Evolutionary conservation across 2,329 filamentous ascomycete genomes (phyloP), one percentile per base, ranked within the genome.

Genomic region (Diaporthe citrichinensis): DNA sequence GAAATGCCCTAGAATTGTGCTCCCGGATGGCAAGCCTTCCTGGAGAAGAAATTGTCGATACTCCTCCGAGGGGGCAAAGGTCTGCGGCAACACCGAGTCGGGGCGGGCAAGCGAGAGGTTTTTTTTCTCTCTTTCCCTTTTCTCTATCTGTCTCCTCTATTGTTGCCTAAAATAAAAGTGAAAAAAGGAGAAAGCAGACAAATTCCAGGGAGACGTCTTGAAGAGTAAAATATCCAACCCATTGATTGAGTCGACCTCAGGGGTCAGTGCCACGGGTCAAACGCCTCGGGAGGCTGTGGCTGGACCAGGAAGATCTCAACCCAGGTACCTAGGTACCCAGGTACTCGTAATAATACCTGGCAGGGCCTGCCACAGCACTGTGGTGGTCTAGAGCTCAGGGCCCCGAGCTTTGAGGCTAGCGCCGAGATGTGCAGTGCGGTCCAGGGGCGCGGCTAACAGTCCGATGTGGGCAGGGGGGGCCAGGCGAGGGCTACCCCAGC

Each of bases 361-460:
- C 61, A 67, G 41, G 44, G 44, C 28, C 61, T 31, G 9, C n/a
- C 58, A 62, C 36, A 62, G 36, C 6, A 41, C 36, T n/a, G 36
- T 5, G 58, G 23, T 61, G 58, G 59, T 65, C 59, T 65, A 51
- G 62, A 68, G 61, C 61, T 67, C 61, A 34, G 28, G 61, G 61
- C 61, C 28, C 41, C 41, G 20, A 20, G 62, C 25, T 14, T 68
- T 10, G 12, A 53, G 46, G 49, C 65, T 69, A 55, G 65, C 49
- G 65, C 23, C 20, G n/a, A 53, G 65, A 68, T 68, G 65, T 68
- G 44, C 62, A 51, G 62, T 25, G 28, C 61, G 61, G 62, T 17
- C 62, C 62, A 51, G 62, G 62, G 62, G 62, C 44, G 65, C 65
- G 49, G 65, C 46, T 55, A 41, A 23, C 65, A 69, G 49, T 68